Evolutionary conservation across 495 filamentous ascomycete genomes (phyloP).

Genomic region (Penicillium odoratum): DNA sequence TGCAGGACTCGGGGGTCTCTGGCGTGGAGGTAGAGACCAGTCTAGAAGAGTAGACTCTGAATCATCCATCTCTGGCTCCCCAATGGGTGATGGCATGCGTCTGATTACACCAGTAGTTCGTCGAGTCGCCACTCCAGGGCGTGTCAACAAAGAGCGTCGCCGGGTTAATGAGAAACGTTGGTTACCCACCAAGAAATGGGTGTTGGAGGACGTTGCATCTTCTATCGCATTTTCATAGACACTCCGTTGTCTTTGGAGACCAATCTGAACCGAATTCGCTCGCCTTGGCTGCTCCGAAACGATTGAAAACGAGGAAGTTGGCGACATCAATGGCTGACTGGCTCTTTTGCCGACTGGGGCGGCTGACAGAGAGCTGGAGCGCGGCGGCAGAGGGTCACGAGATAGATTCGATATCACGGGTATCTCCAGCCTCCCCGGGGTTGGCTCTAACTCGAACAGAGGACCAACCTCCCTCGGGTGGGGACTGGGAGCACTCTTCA

Average conservation of each 20-base stretch:
- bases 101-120: constrained; percentile 29
- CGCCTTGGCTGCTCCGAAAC: constrained; percentile 24
- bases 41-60: constrained; percentile 15
- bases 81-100: constrained; percentile 28
- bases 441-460: constrained; percentile 19
- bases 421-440: background rate
- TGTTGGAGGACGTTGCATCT: constrained; percentile 38
- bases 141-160: constrained; percentile 48
- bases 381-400: constrained; percentile 8
- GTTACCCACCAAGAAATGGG: constrained; percentile 38
- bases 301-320: constrained; percentile 14
- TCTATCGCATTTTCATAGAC: constrained; percentile 28
- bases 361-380: constrained; percentile 17
- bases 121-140: constrained; percentile 50
- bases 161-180: constrained; percentile 46
- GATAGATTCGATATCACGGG: constrained; percentile 1
- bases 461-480: constrained; percentile 19
- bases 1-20: constrained; percentile 33
- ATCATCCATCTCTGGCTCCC: constrained; percentile 23
- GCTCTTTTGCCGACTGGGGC: constrained; percentile 18
- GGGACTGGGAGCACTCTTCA: constrained; percentile 11
- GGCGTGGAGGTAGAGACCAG: constrained; percentile 23
- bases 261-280: constrained; percentile 36
- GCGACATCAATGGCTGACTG: constrained; percentile 27
- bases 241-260: constrained; percentile 26